phyloP scores from a whole-genome alignment of 1,284 basidiomycete species.

The Leccinum subrobustum region DNA sequence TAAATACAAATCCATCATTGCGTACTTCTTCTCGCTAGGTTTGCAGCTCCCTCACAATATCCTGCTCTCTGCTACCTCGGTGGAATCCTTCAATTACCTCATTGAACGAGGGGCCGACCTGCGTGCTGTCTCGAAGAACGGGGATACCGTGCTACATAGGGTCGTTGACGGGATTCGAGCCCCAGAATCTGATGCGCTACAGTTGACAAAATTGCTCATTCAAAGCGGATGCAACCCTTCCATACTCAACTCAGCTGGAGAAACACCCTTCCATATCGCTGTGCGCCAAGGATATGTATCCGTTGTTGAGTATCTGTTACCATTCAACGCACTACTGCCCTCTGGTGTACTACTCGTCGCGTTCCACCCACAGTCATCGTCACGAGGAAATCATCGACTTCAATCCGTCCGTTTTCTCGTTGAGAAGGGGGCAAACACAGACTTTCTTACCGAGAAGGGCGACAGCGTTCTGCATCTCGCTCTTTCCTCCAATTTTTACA shows the following conservation, averaged over 20 bases:
- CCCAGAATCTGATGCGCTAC: neutral
- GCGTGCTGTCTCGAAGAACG: neutral
- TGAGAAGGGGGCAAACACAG: neutral
- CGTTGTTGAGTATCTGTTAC: constrained; percentile 1
- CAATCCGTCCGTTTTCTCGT: neutral
- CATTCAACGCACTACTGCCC: neutral
- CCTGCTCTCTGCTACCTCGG: neutral
- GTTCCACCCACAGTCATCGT: neutral
- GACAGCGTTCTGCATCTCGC: constrained; percentile 2
- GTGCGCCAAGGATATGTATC: neutral
- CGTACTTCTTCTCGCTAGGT: neutral
- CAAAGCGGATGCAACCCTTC: constrained; percentile 1
- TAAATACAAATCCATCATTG: neutral
- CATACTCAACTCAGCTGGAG: neutral
- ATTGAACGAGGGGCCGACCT: neutral
- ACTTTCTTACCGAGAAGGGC: neutral
- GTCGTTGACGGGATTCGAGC: neutral
- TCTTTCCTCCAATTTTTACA: neutral
- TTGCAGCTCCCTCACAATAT: neutral
- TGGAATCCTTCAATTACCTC: neutral
- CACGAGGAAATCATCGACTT: neutral
- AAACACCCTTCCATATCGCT: constrained; percentile 3
- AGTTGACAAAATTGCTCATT: neutral
- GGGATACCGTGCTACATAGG: neutral
- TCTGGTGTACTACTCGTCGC: constrained; percentile 4